phyloP scores from a whole-genome alignment of 352 stramenopile genomes.

The Blastocystis sp. region DNA sequence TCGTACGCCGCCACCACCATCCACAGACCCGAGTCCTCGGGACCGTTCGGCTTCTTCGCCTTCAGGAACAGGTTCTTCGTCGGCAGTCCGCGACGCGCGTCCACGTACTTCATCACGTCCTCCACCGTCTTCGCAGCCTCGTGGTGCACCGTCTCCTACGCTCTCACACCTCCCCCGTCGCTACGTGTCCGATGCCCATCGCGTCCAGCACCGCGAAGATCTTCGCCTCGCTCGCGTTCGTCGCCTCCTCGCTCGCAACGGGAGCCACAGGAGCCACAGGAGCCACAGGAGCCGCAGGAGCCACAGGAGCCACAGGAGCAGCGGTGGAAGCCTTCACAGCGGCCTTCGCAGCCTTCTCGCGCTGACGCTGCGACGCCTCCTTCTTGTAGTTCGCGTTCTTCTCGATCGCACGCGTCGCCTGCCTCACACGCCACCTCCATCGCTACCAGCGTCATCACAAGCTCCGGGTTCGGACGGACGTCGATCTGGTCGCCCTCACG shows the following conservation, averaged over 20 bases:
- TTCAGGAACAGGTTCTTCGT: slow-evolving; percentile 57
- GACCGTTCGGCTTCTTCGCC: slow-evolving; percentile 44
- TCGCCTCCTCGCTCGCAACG: background rate
- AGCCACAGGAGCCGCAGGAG: no score
- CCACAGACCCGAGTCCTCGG: slow-evolving; percentile 6
- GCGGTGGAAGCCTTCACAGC: background rate
- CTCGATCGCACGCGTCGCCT: background rate
- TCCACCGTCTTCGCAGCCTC: slow-evolving; percentile 49
- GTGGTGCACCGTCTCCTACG: slow-evolving; percentile 24
- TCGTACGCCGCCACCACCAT: slow-evolving; percentile 37
- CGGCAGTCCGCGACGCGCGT: background rate
- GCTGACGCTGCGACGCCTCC: slow-evolving; percentile 8
- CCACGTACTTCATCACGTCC: slow-evolving; percentile 39
- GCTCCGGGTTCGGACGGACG: background rate
- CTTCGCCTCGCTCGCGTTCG: background rate
- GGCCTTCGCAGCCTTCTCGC: background rate
- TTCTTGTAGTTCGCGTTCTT: slow-evolving; percentile 49
- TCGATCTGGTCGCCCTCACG: slow-evolving; percentile 43
- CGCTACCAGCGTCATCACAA: background rate
- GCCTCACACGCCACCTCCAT: background rate
- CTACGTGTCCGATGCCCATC: slow-evolving; percentile 15
- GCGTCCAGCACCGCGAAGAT: slow-evolving; percentile 32
- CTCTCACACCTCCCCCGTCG: background rate
- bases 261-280: no score
- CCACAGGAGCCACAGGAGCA: no score